Percentiles rank a stretch among this genome's conserved stretches.
Evolutionary conservation across 23 red algal species (phyloP).

Genomic region (Gracilaria gracilis): DNA sequence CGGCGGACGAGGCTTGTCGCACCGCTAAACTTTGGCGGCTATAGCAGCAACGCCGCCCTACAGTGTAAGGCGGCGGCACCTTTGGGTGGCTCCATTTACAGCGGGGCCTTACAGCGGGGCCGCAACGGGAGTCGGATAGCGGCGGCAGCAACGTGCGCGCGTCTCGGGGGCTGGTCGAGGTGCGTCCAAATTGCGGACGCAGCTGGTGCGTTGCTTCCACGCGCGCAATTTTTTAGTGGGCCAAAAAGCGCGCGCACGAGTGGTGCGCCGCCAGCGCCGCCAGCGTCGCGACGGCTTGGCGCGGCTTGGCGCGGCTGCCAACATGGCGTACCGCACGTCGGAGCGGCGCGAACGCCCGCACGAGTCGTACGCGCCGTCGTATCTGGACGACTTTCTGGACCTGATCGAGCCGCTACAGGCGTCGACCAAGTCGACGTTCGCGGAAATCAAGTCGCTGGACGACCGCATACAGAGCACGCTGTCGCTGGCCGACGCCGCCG

Average conservation of each 20-base stretch:
- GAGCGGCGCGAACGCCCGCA: conserved; percentile 41
- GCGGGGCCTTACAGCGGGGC: too few relatives aligned
- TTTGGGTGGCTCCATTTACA: too few relatives aligned
- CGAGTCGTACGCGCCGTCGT: conserved; percentile 26
- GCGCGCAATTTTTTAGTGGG: too few relatives aligned
- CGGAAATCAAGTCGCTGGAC: conserved; percentile 46
- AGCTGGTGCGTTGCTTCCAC: too few relatives aligned
- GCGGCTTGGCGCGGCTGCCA: neutral
- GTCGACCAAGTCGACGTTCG: conserved; percentile 26
- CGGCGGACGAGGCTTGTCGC: too few relatives aligned
- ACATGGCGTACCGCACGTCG: conserved; percentile 52
- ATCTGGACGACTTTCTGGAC: conserved; percentile 61
- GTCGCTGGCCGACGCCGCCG: conserved; percentile 4
- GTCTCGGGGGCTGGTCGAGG: too few relatives aligned
- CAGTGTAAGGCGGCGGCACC: neutral
- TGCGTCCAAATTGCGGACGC: too few relatives aligned
- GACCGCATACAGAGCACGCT: conserved; percentile 39
- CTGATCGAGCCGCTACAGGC: conserved; percentile 41
- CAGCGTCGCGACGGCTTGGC: neutral
- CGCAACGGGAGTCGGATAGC: neutral
- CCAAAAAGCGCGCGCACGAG: neutral
- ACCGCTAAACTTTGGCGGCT: too few relatives aligned
- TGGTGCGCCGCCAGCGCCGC: too few relatives aligned
- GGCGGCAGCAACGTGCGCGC: too few relatives aligned
- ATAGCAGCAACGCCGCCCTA: neutral